Percentiles rank a stretch among this genome's conserved stretches.
Evolutionary conservation across 371 early-diverging fungal species (phyloP).

Genomic region (Lichtheimia ramosa): DNA sequence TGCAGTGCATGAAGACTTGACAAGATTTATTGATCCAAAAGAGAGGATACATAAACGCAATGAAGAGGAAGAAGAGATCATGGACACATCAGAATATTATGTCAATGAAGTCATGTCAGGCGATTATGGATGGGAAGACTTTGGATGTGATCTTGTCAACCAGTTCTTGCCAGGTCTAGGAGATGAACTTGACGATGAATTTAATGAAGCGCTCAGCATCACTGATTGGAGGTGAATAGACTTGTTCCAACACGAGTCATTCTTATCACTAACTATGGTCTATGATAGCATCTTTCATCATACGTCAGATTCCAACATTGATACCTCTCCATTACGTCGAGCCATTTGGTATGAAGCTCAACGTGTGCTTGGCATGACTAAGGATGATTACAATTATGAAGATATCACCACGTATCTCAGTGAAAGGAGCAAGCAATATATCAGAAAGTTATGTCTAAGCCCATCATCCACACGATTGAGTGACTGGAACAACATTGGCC

Average conservation of each 20-base stretch:
- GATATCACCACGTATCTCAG: slow-evolving; percentile 51
- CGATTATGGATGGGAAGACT: slow-evolving; percentile 72
- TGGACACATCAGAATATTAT: slow-evolving; percentile 5
- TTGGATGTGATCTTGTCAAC: slow-evolving; percentile 62
- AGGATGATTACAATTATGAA: slow-evolving; percentile 65
- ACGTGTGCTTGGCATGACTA: slow-evolving; percentile 58
- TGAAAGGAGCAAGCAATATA: slow-evolving; percentile 47
- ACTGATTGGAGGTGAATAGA: slow-evolving; percentile 62
- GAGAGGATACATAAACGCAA: slow-evolving; percentile 17
- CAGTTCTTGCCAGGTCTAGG: slow-evolving; percentile 61
- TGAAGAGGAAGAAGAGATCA: slow-evolving; percentile 1
- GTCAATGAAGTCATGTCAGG: slow-evolving; percentile 52
- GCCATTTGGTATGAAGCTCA: slow-evolving; percentile 68
- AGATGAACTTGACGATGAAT: slow-evolving; percentile 62
- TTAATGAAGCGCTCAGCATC: slow-evolving; percentile 58
- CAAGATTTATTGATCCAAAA: slow-evolving; percentile 46
- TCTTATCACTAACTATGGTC: background rate
- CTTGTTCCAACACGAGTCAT: background rate
- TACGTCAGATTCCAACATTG: slow-evolving; percentile 50
- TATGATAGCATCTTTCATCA: slow-evolving; percentile 42
- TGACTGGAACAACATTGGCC: slow-evolving; percentile 62
- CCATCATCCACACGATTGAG: slow-evolving; percentile 44
- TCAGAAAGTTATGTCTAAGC: slow-evolving; percentile 45
- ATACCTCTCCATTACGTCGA: slow-evolving; percentile 61
- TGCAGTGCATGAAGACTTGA: slow-evolving; percentile 48